phyloP scores from a whole-genome alignment of 768 basidiomycete species.

The Guyanaporus albipodus region DNA sequence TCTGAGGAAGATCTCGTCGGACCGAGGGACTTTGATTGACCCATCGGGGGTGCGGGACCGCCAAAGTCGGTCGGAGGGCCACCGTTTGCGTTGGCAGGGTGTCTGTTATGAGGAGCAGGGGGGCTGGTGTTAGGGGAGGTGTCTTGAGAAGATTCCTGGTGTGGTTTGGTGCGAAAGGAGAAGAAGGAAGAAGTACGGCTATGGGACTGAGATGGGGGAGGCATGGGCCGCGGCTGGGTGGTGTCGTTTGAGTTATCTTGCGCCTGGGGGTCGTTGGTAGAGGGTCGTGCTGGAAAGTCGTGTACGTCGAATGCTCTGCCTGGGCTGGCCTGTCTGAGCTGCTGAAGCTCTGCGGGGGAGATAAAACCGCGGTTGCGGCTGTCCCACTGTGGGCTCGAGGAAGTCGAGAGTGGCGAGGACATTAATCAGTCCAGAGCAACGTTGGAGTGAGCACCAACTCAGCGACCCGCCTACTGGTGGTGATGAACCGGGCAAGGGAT shows the following conservation, averaged over 20 bases:
- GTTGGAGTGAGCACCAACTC: background rate
- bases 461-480: no score
- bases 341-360: slow-evolving; percentile 32
- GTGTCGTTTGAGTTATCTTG: slow-evolving; percentile 19
- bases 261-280: slow-evolving; percentile 15
- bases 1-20: slow-evolving; percentile 21
- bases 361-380: slow-evolving; percentile 34
- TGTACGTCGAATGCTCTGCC: slow-evolving; percentile 28
- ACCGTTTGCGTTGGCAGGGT: slow-evolving; percentile 13
- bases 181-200: slow-evolving; percentile 63
- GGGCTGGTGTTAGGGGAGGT: slow-evolving; percentile 16
- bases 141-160: slow-evolving; percentile 15
- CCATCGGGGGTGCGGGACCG: slow-evolving; percentile 28
- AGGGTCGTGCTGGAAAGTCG: slow-evolving; percentile 32
- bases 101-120: slow-evolving; percentile 13
- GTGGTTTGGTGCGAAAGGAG: slow-evolving; percentile 48
- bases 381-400: slow-evolving; percentile 35
- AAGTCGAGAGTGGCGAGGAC: slow-evolving; percentile 19
- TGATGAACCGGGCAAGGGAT: no score
- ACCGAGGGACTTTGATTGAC: slow-evolving; percentile 32
- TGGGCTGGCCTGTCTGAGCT: slow-evolving; percentile 32
- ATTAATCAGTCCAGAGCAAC: background rate
- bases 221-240: slow-evolving; percentile 27
- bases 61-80: slow-evolving; percentile 18
- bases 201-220: slow-evolving; percentile 34